Evolutionary conservation across 495 filamentous ascomycete genomes (phyloP).

Genomic region (Tuber brumale): DNA sequence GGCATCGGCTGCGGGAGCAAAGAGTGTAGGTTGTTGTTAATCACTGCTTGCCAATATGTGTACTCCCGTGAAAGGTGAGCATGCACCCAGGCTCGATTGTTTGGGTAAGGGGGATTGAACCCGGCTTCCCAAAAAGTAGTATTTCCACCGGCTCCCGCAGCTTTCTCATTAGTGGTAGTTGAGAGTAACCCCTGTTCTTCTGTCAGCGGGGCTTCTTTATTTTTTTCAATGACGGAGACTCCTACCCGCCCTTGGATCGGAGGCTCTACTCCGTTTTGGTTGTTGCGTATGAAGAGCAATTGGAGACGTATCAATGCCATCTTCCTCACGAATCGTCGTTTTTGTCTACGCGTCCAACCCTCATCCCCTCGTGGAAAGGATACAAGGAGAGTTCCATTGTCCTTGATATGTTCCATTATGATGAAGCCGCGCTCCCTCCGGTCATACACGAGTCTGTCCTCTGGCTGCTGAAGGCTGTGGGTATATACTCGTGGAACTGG

Average conservation of each 20-base stretch:
- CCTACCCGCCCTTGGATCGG: neutral
- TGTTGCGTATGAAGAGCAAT: neutral
- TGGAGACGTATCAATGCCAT: conserved; percentile 1
- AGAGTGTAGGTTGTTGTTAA: neutral
- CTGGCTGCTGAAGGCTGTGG: neutral
- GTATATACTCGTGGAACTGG: neutral
- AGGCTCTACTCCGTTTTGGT: neutral
- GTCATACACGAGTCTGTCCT: neutral
- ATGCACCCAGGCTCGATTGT: neutral
- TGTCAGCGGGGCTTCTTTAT: neutral
- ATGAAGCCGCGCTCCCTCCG: neutral
- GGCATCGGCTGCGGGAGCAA: neutral
- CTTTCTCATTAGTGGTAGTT: neutral
- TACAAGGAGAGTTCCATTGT: neutral
- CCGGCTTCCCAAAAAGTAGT: neutral
- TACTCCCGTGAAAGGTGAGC: neutral
- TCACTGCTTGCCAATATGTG: neutral
- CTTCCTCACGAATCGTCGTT: neutral
- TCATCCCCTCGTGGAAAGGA: neutral
- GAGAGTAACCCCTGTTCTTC: neutral
- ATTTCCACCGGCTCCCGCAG: neutral
- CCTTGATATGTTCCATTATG: neutral
- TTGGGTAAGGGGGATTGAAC: neutral
- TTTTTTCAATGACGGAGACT: neutral
- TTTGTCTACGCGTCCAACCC: neutral